Evolutionary conservation across 83 land plant species (phyloP).

Genomic region (Larix sibirica): DNA sequence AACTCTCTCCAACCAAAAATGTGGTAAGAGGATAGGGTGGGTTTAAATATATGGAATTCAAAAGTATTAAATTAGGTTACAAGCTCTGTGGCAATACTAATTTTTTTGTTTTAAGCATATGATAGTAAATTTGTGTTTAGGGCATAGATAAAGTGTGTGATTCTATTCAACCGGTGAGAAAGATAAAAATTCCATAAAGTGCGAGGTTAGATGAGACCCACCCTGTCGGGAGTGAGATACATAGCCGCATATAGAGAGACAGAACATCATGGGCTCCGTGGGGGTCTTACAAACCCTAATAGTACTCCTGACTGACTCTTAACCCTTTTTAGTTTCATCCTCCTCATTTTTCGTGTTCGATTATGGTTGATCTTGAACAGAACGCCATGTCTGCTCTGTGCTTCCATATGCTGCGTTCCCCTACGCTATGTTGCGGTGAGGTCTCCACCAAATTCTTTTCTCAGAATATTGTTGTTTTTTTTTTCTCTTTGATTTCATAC

Average conservation of each 20-base stretch:
- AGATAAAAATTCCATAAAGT: too few species aligned
- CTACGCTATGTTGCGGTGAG: neutral
- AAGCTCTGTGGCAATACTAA: too few species aligned
- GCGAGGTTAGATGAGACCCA: too few species aligned
- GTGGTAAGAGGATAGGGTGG: too few species aligned
- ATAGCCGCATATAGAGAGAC: neutral
- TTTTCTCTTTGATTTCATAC: neutral
- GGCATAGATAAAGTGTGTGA: too few species aligned
- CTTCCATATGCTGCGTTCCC: neutral
- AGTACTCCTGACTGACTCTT: neutral
- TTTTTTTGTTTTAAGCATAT: too few species aligned
- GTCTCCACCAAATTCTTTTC: neutral
- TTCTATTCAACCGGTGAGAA: too few species aligned
- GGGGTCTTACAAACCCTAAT: neutral
- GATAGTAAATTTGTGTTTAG: too few species aligned
- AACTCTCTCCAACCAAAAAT: too few species aligned
- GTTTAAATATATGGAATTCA: too few species aligned
- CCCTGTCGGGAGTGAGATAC: neutral
- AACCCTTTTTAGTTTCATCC: neutral
- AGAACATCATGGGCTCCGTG: constrained; percentile 5
- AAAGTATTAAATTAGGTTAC: too few species aligned
- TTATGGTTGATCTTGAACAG: neutral
- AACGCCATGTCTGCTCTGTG: neutral
- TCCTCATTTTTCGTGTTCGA: neutral
- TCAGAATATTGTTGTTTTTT: neutral